Conservation (phyloP, 805 yeast genomes). For the Candida oleophila region DNA sequence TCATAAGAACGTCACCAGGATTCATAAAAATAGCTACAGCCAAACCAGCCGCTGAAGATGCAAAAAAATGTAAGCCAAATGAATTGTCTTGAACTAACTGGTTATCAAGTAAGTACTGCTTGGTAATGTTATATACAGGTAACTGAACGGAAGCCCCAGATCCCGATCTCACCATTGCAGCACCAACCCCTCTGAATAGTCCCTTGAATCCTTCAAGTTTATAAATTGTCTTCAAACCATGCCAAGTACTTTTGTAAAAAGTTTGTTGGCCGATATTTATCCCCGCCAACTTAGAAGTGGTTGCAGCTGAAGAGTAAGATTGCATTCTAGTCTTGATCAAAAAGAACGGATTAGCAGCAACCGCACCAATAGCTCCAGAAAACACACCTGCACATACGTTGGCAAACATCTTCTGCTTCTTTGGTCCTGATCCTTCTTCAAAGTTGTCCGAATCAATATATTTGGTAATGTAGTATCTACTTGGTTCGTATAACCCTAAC, state of each 20-base stretch:
- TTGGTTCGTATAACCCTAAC: slow-evolving; percentile 91
- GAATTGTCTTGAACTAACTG: slow-evolving; percentile 62
- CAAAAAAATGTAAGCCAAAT: slow-evolving; percentile 59
- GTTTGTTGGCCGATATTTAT: slow-evolving; percentile 82
- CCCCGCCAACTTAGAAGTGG: slow-evolving; percentile 21
- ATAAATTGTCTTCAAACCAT: slow-evolving; percentile 67
- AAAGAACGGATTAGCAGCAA: slow-evolving; percentile 87
- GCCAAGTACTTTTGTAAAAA: slow-evolving; percentile 65
- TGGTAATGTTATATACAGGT: slow-evolving; percentile 83
- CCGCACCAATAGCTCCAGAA: slow-evolving; percentile 88
- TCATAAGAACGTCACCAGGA: slow-evolving; percentile 94
- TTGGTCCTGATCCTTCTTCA: slow-evolving; percentile 33
- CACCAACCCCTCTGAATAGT: slow-evolving; percentile 86
- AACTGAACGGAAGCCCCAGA: slow-evolving; percentile 94
- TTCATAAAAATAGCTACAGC: slow-evolving; percentile 96
- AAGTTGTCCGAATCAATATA: slow-evolving; percentile 50
- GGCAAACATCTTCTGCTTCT: slow-evolving; percentile 46
- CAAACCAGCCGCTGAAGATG: slow-evolving; percentile 79
- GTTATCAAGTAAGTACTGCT: slow-evolving; percentile 55
- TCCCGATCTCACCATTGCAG: slow-evolving; percentile 92
- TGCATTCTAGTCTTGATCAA: slow-evolving; percentile 96
- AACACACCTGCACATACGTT: slow-evolving; percentile 78
- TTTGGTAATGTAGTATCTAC: slow-evolving; percentile 58
- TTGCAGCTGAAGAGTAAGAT: slow-evolving; percentile 62
- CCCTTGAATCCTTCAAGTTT: slow-evolving; percentile 74